phyloP scores from a whole-genome alignment of 2,329 filamentous ascomycete genomes.

The Lecanicillium sp. region DNA sequence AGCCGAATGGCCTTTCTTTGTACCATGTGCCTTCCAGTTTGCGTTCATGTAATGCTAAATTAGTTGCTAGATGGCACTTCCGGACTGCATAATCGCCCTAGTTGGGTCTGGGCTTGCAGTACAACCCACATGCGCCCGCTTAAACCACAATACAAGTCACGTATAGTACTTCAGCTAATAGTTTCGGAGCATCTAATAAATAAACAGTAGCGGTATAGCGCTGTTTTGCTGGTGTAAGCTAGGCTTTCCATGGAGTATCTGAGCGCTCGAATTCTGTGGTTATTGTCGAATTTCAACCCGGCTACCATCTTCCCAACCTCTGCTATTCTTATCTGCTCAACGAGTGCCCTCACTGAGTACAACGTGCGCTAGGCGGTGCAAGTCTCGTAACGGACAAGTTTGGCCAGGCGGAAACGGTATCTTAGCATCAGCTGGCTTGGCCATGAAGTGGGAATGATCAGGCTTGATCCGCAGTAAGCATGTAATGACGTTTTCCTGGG shows the following conservation, averaged over 20 bases:
- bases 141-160: too few species aligned
- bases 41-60: too few species aligned
- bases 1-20: conserved; percentile 17
- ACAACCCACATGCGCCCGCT: too few species aligned
- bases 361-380: not conserved
- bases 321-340: too few species aligned
- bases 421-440: not conserved
- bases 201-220: not conserved
- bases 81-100: too few species aligned
- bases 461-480: not conserved
- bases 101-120: too few species aligned
- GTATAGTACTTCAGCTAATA: too few species aligned
- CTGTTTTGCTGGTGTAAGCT: not conserved
- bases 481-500: not conserved
- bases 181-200: not conserved
- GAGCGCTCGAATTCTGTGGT: not conserved
- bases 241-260: not conserved
- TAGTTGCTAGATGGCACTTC: too few species aligned
- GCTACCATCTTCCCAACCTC: not conserved
- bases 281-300: not conserved
- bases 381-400: not conserved
- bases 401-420: not conserved
- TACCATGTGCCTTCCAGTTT: too few species aligned
- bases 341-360: not conserved
- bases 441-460: not conserved